phyloP scores from a whole-genome alignment of 768 basidiomycete genomes.

The Amanita pallidorosea region DNA sequence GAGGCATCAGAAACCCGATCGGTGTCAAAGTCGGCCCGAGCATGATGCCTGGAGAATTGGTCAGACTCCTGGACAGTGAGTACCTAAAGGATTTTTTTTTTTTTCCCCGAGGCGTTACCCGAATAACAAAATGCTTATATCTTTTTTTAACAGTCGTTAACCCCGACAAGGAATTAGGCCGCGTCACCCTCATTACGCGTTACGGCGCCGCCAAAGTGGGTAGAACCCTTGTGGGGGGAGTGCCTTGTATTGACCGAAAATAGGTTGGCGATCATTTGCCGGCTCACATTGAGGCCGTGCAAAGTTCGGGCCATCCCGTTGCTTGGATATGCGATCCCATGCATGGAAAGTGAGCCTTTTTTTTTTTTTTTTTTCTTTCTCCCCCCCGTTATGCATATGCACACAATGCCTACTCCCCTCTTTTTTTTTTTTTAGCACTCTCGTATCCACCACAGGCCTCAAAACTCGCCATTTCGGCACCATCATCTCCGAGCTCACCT shows the following conservation, averaged over 20 bases:
- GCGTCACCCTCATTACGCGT: slow-evolving; percentile 84
- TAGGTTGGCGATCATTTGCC: slow-evolving; percentile 71
- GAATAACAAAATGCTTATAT: too few relatives aligned
- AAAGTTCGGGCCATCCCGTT: slow-evolving; percentile 73
- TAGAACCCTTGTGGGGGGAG: too few relatives aligned
- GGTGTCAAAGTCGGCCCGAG: slow-evolving; percentile 95
- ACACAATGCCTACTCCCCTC: not conserved
- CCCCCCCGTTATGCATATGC: too few relatives aligned
- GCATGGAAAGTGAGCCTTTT: slow-evolving; percentile 98
- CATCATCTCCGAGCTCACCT: slow-evolving; percentile 79
- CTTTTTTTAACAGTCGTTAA: slow-evolving; percentile 45
- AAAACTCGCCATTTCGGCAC: slow-evolving; percentile 89
- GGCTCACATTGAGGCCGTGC: slow-evolving; percentile 73
- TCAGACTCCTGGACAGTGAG: slow-evolving; percentile 48
- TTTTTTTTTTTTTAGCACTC: slow-evolving; percentile 43
- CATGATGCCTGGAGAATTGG: slow-evolving; percentile 71
- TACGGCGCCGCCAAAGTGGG: slow-evolving; percentile 91
- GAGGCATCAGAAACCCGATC: slow-evolving; percentile 86
- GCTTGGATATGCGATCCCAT: slow-evolving; percentile 96
- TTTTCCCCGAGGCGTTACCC: too few relatives aligned
- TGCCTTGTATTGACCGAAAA: not conserved
- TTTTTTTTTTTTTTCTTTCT: slow-evolving; percentile 13
- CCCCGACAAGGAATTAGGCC: slow-evolving; percentile 69
- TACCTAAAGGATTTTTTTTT: too few relatives aligned
- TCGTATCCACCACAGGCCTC: slow-evolving; percentile 66